A percentile compares a stretch with the other conserved stretches of the same genome.
Conservation (phyloP, 2,329 filamentous ascomycete genomes). For the Neonectria coccinea region DNA sequence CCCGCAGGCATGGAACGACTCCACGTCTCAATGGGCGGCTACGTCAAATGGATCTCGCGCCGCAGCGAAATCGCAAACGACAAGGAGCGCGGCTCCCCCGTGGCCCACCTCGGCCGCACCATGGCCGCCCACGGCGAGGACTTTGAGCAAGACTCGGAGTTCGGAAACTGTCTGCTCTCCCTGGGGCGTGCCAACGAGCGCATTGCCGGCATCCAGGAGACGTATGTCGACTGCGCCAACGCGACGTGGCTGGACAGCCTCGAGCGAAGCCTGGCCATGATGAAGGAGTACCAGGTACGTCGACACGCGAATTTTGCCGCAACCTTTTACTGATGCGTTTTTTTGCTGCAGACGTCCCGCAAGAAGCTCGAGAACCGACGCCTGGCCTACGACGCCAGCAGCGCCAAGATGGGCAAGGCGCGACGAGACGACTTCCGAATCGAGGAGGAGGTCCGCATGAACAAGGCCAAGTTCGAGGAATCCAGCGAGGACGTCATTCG, state of each 20-base stretch:
- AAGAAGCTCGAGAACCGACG: constrained; percentile 95
- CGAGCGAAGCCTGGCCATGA: constrained; percentile 88
- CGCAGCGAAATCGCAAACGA: constrained; percentile 84
- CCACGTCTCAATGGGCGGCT: constrained; percentile 85
- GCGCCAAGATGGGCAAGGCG: constrained; percentile 90
- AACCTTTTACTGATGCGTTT: constrained; percentile 46
- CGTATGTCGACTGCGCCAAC: constrained; percentile 81
- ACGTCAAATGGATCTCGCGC: constrained; percentile 89
- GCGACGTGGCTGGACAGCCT: constrained; percentile 91
- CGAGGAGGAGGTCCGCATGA: constrained; percentile 90
- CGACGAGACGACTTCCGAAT: constrained; percentile 94
- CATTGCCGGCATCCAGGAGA: constrained; percentile 86
- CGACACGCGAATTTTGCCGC: not conserved
- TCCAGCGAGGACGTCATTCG: constrained; percentile 90
- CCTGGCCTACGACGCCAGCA: constrained; percentile 89
- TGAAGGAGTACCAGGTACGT: constrained; percentile 96
- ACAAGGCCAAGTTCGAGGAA: constrained; percentile 97
- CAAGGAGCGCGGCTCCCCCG: constrained; percentile 86
- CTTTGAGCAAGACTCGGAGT: constrained; percentile 90
- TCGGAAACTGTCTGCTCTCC: constrained; percentile 85
- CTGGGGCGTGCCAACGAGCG: constrained; percentile 88
- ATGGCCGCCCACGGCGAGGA: constrained; percentile 94
- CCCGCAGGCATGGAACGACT: constrained; percentile 85
- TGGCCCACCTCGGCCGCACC: constrained; percentile 81
- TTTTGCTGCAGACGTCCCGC: constrained; percentile 68